These are phyloP conservation scores for Solanum appendiculatum DNA, from an alignment of 257 asterid genomes.

Conservation along the genomic window DNA sequence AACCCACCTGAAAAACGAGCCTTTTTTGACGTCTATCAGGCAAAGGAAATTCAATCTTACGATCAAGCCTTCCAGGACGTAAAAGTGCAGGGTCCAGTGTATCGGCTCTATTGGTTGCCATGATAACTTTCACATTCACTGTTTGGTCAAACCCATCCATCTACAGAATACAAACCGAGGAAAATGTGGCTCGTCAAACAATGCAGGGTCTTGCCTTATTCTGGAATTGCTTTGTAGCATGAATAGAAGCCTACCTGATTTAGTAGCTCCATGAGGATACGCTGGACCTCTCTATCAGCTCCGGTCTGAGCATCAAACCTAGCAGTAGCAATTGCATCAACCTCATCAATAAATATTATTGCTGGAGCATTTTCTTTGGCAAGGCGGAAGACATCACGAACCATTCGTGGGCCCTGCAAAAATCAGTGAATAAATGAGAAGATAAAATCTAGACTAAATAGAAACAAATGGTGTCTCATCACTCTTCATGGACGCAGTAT, in stretches of 20 bases:
- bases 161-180: slow-evolving; percentile 18
- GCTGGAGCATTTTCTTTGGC: slow-evolving; percentile 3
- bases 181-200: neutral
- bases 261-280: neutral
- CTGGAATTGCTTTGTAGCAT: neutral
- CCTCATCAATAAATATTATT: slow-evolving; percentile 59
- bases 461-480: neutral
- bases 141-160: slow-evolving; percentile 95
- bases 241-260: slow-evolving; percentile 43
- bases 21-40: slow-evolving; percentile 92
- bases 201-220: neutral
- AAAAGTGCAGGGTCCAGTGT: slow-evolving; percentile 86
- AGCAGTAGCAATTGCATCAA: slow-evolving; percentile 84
- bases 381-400: neutral
- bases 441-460: neutral
- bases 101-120: slow-evolving; percentile 90
- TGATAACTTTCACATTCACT: slow-evolving; percentile 78
- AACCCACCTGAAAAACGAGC: slow-evolving; percentile 66
- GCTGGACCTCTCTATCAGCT: slow-evolving; percentile 47
- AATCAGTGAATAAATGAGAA: neutral
- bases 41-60: slow-evolving; percentile 84
- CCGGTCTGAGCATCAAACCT: slow-evolving; percentile 92
- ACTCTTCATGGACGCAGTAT: neutral
- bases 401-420: slow-evolving; percentile 6
- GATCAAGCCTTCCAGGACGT: slow-evolving; percentile 93